A percentile compares a stretch with the other conserved stretches of the same genome.
These are phyloP conservation scores for Monosporascus ibericus DNA, from an alignment of 2,329 filamentous ascomycete species.

Conservation along the genomic window DNA sequence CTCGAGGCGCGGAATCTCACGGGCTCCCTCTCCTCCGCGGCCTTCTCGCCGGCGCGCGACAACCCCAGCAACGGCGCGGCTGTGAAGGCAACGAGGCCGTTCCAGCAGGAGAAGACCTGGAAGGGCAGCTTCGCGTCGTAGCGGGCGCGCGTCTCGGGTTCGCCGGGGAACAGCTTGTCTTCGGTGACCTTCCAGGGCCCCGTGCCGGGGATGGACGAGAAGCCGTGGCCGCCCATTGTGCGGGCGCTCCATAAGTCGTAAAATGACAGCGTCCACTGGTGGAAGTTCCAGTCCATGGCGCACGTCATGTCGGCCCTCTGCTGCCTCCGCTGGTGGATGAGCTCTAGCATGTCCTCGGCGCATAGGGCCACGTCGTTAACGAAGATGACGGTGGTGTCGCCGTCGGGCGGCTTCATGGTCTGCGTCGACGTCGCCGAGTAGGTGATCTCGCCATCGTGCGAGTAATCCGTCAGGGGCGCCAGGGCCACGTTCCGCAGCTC, in stretches of 20 bases:
- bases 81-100: constrained; percentile 44
- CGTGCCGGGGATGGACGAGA: constrained; percentile 46
- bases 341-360: constrained; percentile 50
- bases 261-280: constrained; percentile 39
- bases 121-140: constrained; percentile 38
- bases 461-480: constrained; percentile 30
- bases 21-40: constrained; percentile 15
- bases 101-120: constrained; percentile 58
- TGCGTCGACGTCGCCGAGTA: background rate
- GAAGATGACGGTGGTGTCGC: constrained; percentile 41
- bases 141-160: constrained; percentile 27
- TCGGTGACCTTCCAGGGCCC: constrained; percentile 40
- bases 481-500: constrained; percentile 47
- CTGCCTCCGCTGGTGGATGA: constrained; percentile 39
- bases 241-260: constrained; percentile 39
- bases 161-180: constrained; percentile 48
- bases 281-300: constrained; percentile 51
- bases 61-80: constrained; percentile 38
- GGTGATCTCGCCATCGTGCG: constrained; percentile 16
- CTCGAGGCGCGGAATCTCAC: constrained; percentile 38
- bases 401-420: constrained; percentile 6
- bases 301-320: constrained; percentile 51
- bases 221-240: constrained; percentile 44
- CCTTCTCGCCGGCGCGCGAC: background rate
- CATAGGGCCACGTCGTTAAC: constrained; percentile 50